Evolutionary conservation across 2,329 filamentous ascomycete genomes (phyloP).

Genomic region (Diaporthe australafricana): DNA sequence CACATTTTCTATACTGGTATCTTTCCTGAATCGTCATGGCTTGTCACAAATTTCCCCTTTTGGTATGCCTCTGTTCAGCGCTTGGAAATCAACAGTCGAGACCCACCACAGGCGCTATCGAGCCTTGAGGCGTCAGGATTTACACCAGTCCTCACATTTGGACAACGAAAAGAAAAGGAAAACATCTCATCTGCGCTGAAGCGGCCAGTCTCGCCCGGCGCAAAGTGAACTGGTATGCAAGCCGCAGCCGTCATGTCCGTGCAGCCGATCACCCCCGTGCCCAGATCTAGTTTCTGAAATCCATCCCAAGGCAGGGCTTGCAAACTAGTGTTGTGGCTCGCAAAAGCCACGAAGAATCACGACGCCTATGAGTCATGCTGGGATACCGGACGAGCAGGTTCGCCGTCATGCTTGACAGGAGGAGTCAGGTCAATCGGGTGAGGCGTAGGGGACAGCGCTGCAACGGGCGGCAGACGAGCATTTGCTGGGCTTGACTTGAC

Average conservation of each 20-base stretch:
- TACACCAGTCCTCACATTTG: background rate
- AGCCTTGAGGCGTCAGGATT: background rate
- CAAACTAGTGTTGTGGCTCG: background rate
- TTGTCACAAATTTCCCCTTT: background rate
- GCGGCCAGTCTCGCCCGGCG: background rate
- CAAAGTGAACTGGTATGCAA: background rate
- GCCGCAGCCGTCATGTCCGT: too few relatives aligned
- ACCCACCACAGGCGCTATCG: background rate
- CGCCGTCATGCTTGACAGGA: conserved; percentile 65
- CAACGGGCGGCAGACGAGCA: conserved; percentile 67
- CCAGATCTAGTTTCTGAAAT: background rate
- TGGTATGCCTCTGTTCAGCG: background rate
- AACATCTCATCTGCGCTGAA: background rate
- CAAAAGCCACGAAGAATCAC: background rate
- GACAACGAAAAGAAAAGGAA: background rate
- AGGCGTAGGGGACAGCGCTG: conserved; percentile 68
- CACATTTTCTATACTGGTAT: conserved; percentile 13
- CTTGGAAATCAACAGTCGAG: background rate
- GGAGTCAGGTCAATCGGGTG: conserved; percentile 69
- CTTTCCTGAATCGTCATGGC: background rate
- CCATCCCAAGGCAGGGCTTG: too few relatives aligned
- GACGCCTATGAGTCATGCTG: conserved; percentile 19
- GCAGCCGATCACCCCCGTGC: background rate
- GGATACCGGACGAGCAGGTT: conserved; percentile 30
- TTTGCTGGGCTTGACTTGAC: conserved; percentile 48